phyloP scores from a whole-genome alignment of 2,329 filamentous ascomycete genomes.

The Neofusicoccum parvum region DNA sequence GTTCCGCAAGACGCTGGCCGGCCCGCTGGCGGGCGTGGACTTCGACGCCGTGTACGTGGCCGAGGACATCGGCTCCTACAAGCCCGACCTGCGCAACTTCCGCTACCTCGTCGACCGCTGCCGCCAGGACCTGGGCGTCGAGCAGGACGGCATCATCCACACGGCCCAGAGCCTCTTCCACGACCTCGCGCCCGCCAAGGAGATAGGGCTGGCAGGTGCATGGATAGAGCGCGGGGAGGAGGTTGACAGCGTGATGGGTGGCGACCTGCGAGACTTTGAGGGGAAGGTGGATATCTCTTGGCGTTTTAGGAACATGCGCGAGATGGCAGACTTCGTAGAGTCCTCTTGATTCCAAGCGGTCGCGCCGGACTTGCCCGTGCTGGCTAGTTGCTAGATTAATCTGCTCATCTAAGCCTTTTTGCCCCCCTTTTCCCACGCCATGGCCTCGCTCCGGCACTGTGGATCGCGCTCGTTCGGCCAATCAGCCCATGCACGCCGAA shows the following conservation, averaged over 20 bases:
- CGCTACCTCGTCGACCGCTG: constrained; percentile 49
- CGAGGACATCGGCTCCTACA: constrained; percentile 71
- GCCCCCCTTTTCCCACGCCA: neutral
- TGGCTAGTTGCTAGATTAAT: neutral
- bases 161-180: constrained; percentile 68
- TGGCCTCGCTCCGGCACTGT: neutral
- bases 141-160: constrained; percentile 62
- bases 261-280: neutral
- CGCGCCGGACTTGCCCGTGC: neutral
- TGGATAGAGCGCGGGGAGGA: constrained; percentile 1
- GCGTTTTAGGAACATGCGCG: neutral
- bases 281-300: constrained; percentile 1
- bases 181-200: constrained; percentile 67
- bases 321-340: neutral
- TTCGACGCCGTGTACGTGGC: constrained; percentile 72
- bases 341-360: neutral
- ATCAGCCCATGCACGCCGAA: too few relatives aligned
- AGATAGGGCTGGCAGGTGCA: neutral
- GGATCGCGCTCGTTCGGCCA: too few relatives aligned
- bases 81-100: constrained; percentile 68
- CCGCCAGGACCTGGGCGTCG: constrained; percentile 55
- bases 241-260: neutral
- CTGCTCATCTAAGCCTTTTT: neutral
- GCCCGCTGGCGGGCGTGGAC: constrained; percentile 55
- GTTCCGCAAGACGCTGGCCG: constrained; percentile 52